phyloP scores from a whole-genome alignment of 2,329 filamentous ascomycete genomes.

The Fusarium sp. region DNA sequence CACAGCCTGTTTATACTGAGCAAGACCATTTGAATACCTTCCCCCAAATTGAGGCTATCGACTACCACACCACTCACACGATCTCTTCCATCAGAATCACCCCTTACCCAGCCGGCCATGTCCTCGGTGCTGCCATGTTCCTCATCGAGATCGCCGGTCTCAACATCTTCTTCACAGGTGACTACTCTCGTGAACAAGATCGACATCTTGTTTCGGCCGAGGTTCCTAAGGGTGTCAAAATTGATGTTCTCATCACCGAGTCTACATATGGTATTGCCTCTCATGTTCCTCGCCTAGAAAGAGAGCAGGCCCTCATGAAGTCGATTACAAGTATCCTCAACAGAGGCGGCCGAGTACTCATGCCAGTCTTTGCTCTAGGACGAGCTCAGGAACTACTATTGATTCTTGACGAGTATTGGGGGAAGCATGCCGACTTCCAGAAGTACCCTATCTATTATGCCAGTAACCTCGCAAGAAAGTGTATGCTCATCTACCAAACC shows the following conservation, averaged over 20 bases:
- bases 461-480: conserved; percentile 92
- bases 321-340: conserved; percentile 92
- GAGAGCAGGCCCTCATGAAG: conserved; percentile 95
- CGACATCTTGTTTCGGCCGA: conserved; percentile 94
- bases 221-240: conserved; percentile 87
- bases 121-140: conserved; percentile 98
- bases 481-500: conserved; percentile 98
- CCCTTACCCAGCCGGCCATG: conserved; percentile 95
- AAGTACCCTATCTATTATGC: conserved; percentile 98
- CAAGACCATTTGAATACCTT: conserved; percentile 95
- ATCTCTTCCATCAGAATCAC: conserved; percentile 97
- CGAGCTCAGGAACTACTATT: conserved; percentile 93
- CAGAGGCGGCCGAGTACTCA: conserved; percentile 88
- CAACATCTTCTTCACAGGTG: conserved; percentile 96
- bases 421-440: conserved; percentile 86
- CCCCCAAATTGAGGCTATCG: conserved; percentile 94
- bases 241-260: conserved; percentile 97
- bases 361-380: conserved; percentile 95
- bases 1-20: conserved; percentile 91
- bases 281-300: conserved; percentile 88
- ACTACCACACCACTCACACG: conserved; percentile 97
- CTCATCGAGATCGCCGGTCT: conserved; percentile 96
- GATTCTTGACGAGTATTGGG: conserved; percentile 98
- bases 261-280: conserved; percentile 97
- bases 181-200: conserved; percentile 96